A percentile compares a stretch with the other conserved stretches of the same genome.
Evolutionary conservation across 225 moss, liverwort and hornwort genomes (phyloP).

Genomic region (Thuidium tamariscinum): DNA sequence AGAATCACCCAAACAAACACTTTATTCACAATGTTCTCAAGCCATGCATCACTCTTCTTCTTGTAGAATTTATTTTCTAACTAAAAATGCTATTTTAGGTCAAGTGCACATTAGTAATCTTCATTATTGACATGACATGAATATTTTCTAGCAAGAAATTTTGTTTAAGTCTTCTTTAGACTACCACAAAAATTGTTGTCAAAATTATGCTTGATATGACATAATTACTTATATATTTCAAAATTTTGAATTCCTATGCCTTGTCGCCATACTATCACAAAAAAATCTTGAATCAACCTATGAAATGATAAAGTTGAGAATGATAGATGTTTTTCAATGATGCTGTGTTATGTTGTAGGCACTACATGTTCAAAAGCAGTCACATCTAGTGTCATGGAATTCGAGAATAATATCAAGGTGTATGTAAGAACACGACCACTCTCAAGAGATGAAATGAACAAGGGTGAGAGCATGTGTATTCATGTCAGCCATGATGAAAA

Average conservation of each 20-base stretch:
- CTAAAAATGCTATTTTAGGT: neutral
- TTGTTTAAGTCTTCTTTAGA: neutral
- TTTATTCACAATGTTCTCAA: neutral
- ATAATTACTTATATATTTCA: neutral
- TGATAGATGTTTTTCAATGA: neutral
- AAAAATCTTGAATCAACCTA: neutral
- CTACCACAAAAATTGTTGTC: fast-evolving
- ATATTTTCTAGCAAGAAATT: neutral
- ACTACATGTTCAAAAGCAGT: neutral
- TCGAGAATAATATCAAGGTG: slow-evolving; percentile 50
- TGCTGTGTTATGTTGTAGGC: neutral
- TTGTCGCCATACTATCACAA: too few relatives aligned
- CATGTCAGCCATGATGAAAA: slow-evolving; percentile 51
- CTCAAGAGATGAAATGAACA: slow-evolving; percentile 38
- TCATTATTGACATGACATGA: neutral
- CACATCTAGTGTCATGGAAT: neutral
- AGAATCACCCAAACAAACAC: neutral
- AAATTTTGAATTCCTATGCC: neutral
- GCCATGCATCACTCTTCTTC: fast-evolving
- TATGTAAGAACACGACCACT: slow-evolving; percentile 77
- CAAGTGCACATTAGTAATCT: neutral
- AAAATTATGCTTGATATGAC: neutral
- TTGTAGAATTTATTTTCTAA: too few relatives aligned
- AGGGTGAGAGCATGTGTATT: slow-evolving; percentile 39
- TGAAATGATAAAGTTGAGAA: neutral